Evolutionary conservation across 2,329 filamentous ascomycete genomes (phyloP).

Genomic region (Geosmithia flava): DNA sequence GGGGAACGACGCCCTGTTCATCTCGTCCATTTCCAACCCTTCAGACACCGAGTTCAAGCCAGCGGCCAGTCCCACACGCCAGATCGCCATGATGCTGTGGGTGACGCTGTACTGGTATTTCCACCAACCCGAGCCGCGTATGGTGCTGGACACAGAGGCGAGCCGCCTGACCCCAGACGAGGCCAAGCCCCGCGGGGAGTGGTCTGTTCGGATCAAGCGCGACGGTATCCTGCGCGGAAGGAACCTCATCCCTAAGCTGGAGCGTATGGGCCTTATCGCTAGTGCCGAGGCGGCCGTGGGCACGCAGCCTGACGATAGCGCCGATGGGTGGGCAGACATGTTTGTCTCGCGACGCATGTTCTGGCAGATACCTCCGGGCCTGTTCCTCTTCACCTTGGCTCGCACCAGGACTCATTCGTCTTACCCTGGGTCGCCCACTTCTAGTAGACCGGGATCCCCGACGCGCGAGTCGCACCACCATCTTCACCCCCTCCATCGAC

Average conservation of each 20-base stretch:
- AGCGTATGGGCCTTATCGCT: slow-evolving; percentile 80
- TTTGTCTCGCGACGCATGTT: slow-evolving; percentile 73
- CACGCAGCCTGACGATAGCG: slow-evolving; percentile 42
- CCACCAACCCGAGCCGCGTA: slow-evolving; percentile 65
- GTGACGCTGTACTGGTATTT: slow-evolving; percentile 96
- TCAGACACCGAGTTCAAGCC: slow-evolving; percentile 70
- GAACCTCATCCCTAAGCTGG: slow-evolving; percentile 78
- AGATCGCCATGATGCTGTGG: slow-evolving; percentile 96
- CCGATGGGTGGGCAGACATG: slow-evolving; percentile 62
- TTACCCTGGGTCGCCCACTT: slow-evolving; percentile 36
- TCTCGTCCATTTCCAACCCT: slow-evolving; percentile 82
- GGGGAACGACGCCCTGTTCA: slow-evolving; percentile 71
- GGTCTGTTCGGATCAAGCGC: slow-evolving; percentile 71
- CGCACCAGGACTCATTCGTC: slow-evolving; percentile 32
- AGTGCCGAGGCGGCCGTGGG: slow-evolving; percentile 68
- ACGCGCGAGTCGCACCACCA: slow-evolving; percentile 18
- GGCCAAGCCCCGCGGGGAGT: slow-evolving; percentile 72
- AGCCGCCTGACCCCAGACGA: slow-evolving; percentile 52
- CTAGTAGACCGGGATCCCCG: slow-evolving; percentile 42
- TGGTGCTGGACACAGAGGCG: slow-evolving; percentile 47
- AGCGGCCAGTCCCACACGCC: slow-evolving; percentile 66
- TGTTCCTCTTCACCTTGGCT: slow-evolving; percentile 79
- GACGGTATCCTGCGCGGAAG: slow-evolving; percentile 81
- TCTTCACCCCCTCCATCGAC: slow-evolving; percentile 4
- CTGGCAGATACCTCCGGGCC: slow-evolving; percentile 80